Evolutionary conservation across 352 stramenopile species (phyloP).

Genomic region (Blastocystis sp.): DNA sequence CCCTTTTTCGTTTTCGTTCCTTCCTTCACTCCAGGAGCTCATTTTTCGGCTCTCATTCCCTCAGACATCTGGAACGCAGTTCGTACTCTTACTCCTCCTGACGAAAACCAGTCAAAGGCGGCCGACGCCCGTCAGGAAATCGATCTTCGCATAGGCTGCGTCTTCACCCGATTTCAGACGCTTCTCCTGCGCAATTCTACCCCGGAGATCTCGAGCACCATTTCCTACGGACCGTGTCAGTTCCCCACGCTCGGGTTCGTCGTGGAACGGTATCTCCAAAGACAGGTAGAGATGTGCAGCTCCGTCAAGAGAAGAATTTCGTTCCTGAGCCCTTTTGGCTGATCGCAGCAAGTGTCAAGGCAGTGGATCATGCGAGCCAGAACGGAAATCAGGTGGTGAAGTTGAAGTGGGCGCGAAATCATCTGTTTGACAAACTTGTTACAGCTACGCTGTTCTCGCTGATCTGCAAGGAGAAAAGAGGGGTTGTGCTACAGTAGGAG

Average conservation of each 20-base stretch:
- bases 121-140: conserved; percentile 86
- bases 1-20: not conserved
- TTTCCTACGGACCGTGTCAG: conserved; percentile 98
- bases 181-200: conserved; percentile 73
- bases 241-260: conserved; percentile 97
- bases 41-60: conserved; percentile 86
- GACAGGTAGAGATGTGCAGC: conserved; percentile 65
- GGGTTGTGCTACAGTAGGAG: not conserved
- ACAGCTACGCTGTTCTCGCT: conserved; percentile 82
- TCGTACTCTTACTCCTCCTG: conserved; percentile 68
- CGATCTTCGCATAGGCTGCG: conserved; percentile 84
- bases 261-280: conserved; percentile 80
- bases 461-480: not conserved
- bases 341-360: conserved; percentile 74
- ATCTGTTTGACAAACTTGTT: conserved; percentile 87
- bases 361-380: not conserved
- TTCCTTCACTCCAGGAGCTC: conserved; percentile 70
- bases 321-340: conserved; percentile 89
- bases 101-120: conserved; percentile 67
- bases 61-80: conserved; percentile 80
- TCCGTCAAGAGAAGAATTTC: conserved; percentile 87
- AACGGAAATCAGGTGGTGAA: conserved; percentile 16
- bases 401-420: conserved; percentile 88
- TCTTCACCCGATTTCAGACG: conserved; percentile 90
- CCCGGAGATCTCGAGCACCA: conserved; percentile 70